These are phyloP conservation scores for Euphorbia schlechtendalii DNA, from an alignment of 441 rosid species.

Conservation along the genomic window DNA sequence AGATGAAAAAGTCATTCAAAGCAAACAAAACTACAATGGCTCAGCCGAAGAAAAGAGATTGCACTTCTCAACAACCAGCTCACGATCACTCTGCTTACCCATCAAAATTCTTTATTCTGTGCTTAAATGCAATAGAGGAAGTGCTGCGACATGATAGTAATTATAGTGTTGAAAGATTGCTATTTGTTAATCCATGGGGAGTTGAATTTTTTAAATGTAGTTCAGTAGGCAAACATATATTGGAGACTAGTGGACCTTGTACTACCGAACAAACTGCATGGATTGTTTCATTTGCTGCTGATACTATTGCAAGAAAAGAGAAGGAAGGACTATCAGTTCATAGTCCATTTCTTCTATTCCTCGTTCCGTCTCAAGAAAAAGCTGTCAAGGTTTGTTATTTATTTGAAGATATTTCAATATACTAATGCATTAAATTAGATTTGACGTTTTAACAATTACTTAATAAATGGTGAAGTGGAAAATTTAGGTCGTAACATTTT, in stretches of 20 bases:
- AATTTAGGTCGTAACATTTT: not conserved
- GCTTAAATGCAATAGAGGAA: constrained; percentile 56
- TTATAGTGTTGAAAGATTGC: constrained; percentile 30
- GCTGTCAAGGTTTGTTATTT: constrained; percentile 53
- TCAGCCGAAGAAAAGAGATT: constrained; percentile 19
- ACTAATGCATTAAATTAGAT: not conserved
- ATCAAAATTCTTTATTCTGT: constrained; percentile 47
- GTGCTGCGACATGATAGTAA: constrained; percentile 30
- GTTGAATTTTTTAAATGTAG: constrained; percentile 68
- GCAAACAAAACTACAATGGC: constrained; percentile 12
- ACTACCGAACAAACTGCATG: constrained; percentile 67
- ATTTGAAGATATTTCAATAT: not conserved
- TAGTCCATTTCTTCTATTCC: constrained; percentile 68
- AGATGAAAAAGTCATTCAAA: constrained; percentile 17
- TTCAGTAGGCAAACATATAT: constrained; percentile 42
- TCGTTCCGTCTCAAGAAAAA: constrained; percentile 75
- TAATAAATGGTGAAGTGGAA: not conserved
- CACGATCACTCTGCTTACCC: constrained; percentile 35
- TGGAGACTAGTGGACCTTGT: constrained; percentile 61
- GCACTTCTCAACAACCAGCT: constrained; percentile 17
- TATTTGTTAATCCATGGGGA: constrained; percentile 70
- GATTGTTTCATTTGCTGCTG: constrained; percentile 72
- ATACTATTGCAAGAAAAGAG: constrained; percentile 64
- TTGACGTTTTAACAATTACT: not conserved
- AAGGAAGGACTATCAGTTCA: constrained; percentile 40